phyloP scores from a whole-genome alignment of 1,284 basidiomycete genomes.

The Coniophora puteana region DNA sequence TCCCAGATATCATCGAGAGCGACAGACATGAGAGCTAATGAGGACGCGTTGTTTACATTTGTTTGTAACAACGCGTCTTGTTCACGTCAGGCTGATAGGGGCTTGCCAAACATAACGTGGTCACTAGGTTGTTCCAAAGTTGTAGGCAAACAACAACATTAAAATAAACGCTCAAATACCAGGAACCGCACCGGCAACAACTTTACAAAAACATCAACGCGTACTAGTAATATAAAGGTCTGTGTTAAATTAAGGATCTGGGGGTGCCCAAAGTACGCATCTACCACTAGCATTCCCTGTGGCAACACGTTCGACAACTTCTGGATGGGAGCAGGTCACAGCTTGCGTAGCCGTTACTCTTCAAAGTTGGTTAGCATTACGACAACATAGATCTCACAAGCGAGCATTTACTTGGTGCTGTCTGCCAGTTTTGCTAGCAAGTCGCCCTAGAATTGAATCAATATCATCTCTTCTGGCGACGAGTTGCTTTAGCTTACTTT shows the following conservation, averaged over 20 bases:
- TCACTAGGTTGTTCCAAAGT: no score
- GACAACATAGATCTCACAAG: background rate
- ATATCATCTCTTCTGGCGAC: background rate
- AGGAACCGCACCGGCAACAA: no score
- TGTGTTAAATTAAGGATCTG: slow-evolving; percentile 12
- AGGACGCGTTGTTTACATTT: slow-evolving; percentile 24
- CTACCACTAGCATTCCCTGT: slow-evolving; percentile 75
- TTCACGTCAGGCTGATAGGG: no score
- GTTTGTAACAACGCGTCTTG: no score
- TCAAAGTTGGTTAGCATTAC: slow-evolving; percentile 6
- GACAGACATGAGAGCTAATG: slow-evolving; percentile 23
- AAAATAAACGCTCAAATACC: no score
- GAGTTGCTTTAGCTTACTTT: slow-evolving; percentile 44
- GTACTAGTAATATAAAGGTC: no score
- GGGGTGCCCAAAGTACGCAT: slow-evolving; percentile 75
- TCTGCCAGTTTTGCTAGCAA: slow-evolving; percentile 60
- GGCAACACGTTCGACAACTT: slow-evolving; percentile 62
- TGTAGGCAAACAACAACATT: no score
- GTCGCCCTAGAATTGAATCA: slow-evolving; percentile 47
- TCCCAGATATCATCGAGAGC: slow-evolving; percentile 47
- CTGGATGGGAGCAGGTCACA: slow-evolving; percentile 83
- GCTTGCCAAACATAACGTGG: no score
- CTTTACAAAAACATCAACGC: no score
- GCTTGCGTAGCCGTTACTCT: slow-evolving; percentile 79
- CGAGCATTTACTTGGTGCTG: slow-evolving; percentile 41